Conservation (phyloP, 345 rosid genomes). For the Adansonia digitata region DNA sequence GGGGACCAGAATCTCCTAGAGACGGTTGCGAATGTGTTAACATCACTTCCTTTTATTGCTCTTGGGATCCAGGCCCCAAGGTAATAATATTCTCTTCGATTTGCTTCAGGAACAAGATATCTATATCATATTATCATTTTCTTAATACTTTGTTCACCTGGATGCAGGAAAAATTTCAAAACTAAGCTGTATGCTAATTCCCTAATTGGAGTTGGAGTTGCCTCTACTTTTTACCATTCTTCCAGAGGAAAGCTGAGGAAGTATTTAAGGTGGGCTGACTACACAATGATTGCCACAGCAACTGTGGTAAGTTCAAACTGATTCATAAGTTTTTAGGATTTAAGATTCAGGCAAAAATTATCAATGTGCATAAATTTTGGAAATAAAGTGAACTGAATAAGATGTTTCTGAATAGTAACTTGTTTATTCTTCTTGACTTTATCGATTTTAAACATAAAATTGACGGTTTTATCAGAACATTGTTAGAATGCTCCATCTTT, state of each 20-base stretch:
- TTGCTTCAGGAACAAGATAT: not conserved
- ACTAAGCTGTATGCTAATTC: constrained; percentile 86
- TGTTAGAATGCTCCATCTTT: not conserved
- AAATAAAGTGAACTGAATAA: not conserved
- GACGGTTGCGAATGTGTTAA: constrained; percentile 72
- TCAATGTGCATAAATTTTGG: not conserved
- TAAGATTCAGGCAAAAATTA: not conserved
- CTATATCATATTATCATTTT: not conserved
- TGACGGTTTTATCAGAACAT: not conserved
- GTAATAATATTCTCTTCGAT: constrained; percentile 30
- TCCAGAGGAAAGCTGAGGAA: constrained; percentile 77
- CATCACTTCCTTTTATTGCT: constrained; percentile 86
- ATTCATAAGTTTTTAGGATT: not conserved
- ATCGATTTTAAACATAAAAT: not conserved
- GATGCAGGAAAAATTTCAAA: constrained; percentile 63
- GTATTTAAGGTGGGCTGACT: constrained; percentile 86
- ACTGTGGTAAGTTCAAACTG: constrained; percentile 50
- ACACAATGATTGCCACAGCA: constrained; percentile 88
- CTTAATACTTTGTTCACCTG: constrained; percentile 7
- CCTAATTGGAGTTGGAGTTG: constrained; percentile 85
- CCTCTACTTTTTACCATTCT: constrained; percentile 80
- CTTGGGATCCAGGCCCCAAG: constrained; percentile 91
- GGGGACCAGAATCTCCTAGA: constrained; percentile 69
- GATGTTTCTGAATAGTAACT: not conserved
- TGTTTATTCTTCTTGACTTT: not conserved